Conservation (phyloP, 1,284 basidiomycete genomes). For the Trametes hirsuta region DNA sequence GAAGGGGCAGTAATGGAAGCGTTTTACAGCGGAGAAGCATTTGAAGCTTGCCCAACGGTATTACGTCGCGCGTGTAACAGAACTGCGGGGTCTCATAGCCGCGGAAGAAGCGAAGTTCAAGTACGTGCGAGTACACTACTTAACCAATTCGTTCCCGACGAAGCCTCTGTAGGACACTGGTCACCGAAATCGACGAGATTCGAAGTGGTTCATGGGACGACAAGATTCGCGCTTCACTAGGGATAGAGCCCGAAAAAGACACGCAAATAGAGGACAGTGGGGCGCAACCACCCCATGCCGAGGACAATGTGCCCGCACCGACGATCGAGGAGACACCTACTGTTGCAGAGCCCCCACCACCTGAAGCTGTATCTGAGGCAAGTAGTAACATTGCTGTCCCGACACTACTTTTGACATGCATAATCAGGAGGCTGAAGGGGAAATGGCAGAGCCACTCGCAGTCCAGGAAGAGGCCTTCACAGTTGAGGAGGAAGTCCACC, state of each 20-base stretch:
- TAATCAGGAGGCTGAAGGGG: not conserved
- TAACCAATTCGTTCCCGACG: not conserved
- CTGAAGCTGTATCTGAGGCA: not conserved
- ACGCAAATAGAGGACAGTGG: not conserved
- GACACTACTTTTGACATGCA: not conserved
- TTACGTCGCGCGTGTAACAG: slow-evolving; percentile 69
- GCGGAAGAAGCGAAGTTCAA: slow-evolving; percentile 79
- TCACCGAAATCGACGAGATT: slow-evolving; percentile 76
- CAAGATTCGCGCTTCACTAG: slow-evolving; percentile 49
- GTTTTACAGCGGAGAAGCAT: slow-evolving; percentile 40
- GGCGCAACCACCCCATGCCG: not conserved
- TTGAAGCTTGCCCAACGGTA: slow-evolving; percentile 73
- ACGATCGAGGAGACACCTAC: not conserved
- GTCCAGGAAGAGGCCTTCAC: not conserved
- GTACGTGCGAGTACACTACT: slow-evolving; percentile 42
- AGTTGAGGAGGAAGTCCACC: not conserved
- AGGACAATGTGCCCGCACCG: not conserved
- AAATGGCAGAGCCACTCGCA: not conserved
- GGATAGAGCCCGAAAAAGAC: slow-evolving; percentile 23
- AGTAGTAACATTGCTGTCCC: not conserved
- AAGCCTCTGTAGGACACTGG: slow-evolving; percentile 39
- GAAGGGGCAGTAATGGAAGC: not conserved
- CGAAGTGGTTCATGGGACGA: slow-evolving; percentile 71
- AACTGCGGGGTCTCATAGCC: slow-evolving; percentile 70
- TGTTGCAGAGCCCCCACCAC: not conserved